Conservation (phyloP, 306 rosid species). For the Ormosia emarginata region DNA sequence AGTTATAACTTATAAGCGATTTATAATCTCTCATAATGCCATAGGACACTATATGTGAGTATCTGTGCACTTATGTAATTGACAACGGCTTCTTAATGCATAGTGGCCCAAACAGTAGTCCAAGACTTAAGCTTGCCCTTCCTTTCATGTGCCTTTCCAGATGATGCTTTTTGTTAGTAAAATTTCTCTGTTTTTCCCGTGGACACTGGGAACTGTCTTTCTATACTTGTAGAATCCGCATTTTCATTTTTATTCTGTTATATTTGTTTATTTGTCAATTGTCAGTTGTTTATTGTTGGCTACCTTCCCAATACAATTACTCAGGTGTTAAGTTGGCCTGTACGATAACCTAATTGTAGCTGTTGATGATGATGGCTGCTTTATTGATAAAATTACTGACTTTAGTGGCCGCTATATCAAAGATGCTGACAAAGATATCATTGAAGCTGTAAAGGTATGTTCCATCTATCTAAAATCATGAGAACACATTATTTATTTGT, state of each 20-base stretch:
- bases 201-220: not conserved
- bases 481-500: not conserved
- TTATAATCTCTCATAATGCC: not conserved
- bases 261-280: not conserved
- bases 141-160: not conserved
- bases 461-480: not conserved
- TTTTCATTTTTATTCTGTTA: not conserved
- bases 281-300: not conserved
- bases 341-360: constrained; percentile 84
- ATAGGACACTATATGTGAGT: not conserved
- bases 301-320: not conserved
- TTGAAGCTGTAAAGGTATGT: constrained; percentile 81
- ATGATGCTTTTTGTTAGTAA: not conserved
- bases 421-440: constrained; percentile 81
- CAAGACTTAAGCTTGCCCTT: not conserved
- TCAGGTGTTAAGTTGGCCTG: constrained; percentile 22
- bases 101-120: not conserved
- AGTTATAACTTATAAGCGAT: not conserved
- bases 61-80: not conserved
- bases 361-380: constrained; percentile 98
- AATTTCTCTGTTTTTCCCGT: not conserved
- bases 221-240: not conserved
- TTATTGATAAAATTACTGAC: constrained; percentile 64
- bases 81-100: not conserved
- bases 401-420: constrained; percentile 80